Base-by-base conservation (phyloP, 1,139 yeast genomes). In the Yamadazyma songkhlaensis region DNA sequence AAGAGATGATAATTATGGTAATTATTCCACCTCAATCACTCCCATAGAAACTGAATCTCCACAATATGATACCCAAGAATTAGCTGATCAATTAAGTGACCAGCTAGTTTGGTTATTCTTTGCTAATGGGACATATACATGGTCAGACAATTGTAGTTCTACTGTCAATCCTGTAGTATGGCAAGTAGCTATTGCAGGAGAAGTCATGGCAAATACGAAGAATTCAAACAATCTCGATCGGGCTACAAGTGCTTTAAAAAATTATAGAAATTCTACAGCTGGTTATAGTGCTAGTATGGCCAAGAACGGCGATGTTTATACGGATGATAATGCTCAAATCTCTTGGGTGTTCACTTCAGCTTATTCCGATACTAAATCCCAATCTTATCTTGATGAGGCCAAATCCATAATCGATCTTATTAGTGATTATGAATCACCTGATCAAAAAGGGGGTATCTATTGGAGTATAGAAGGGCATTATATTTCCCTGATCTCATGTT, bases 281-380 rank as follows among this genome's bases (percentile, higher is more conserved):
- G 69, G 59, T 2, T 65, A 48, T 38, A 57, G 64, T n/a, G 64
- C 71, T 2, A 44, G 59, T n/a, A 59, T 58, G 6, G 62, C 56
- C 3, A 53, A 51, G 14, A 54, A 57, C 38, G 45, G 42, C 10
- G 67, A 64, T 34, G 52, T 65, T 14, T 65, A 65, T 41, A 55
- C 55, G 11, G 72, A 65, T 43, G 72, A 65, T 43, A 54, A 62
- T 46, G 57, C 64, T 3, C 72, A 65, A 42, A 45, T 62, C 0
- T 51, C 54, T 2, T 65, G 68, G 67, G 65, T 59, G 2, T 59
- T 51, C 29, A 34, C 53, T 3, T 57, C 55, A 11, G 68, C 64
- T 4, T 58, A 50, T 36, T 32, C 42, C 10, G 32, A 43, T 9
- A 54, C 59, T 3, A 36, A 11, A 1, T 25, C 40, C 11, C 9